Percentiles rank a stretch among this genome's conserved stretches.
Evolutionary conservation across 176 grass and related monocot species (phyloP).

Genomic region (Bonia amplexicaulis): DNA sequence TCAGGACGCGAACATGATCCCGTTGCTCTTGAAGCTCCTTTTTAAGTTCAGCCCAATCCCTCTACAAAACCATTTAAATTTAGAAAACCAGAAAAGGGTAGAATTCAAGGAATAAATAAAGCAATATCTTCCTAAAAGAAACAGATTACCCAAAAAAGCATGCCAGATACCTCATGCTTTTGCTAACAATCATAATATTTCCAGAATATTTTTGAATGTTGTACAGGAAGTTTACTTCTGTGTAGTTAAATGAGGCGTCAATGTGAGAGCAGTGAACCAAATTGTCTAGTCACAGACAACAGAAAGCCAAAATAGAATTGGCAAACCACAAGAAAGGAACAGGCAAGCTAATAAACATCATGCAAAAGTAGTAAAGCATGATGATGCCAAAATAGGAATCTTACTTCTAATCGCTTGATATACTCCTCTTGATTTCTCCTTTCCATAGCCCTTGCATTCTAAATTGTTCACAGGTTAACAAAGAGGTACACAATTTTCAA

Average conservation of each 20-base stretch:
- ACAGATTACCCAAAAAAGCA: neutral
- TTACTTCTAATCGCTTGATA: conserved; percentile 80
- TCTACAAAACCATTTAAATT: conserved; percentile 41
- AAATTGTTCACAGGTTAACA: conserved; percentile 35
- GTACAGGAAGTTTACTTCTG: neutral
- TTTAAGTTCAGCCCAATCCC: conserved; percentile 93
- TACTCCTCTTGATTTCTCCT: conserved; percentile 70
- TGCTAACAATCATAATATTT: neutral
- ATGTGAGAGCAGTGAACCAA: neutral
- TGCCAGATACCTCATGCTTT: neutral
- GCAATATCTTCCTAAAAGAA: conserved; percentile 9
- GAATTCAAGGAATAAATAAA: neutral
- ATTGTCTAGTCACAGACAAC: neutral
- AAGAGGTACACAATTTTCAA: conserved; percentile 23
- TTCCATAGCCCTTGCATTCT: conserved; percentile 77
- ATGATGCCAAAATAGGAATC: neutral
- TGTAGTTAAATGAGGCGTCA: neutral
- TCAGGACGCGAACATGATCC: conserved; percentile 73
- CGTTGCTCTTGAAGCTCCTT: conserved; percentile 92
- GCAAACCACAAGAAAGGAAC: neutral
- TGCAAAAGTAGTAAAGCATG: neutral
- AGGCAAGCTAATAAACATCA: neutral
- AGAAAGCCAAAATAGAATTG: neutral
- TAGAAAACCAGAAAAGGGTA: conserved; percentile 15
- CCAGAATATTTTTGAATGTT: neutral